These are phyloP conservation scores for Phytopythium mirpurense DNA, from an alignment of 352 stramenopile species.

Conservation along the genomic window DNA sequence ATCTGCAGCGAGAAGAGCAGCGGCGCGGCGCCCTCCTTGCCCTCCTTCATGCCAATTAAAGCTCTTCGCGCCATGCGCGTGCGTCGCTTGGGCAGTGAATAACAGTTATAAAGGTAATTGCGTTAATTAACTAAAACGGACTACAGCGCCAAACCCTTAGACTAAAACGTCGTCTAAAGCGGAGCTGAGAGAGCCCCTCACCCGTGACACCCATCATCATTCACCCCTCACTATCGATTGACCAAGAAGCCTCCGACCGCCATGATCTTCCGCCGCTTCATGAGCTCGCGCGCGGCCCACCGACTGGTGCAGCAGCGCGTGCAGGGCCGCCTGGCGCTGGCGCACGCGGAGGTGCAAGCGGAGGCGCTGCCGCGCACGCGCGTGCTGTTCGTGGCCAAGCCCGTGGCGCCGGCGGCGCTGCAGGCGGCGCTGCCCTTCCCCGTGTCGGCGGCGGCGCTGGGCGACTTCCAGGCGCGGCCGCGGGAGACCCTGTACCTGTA, in stretches of 20 bases:
- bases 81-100: too few relatives aligned
- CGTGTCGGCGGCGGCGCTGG: constrained; percentile 54
- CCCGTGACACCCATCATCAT: constrained; percentile 1
- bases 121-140: too few relatives aligned
- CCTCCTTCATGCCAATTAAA: neutral
- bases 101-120: too few relatives aligned
- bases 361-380: constrained; percentile 24
- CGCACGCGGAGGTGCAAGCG: constrained; percentile 5
- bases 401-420: constrained; percentile 15
- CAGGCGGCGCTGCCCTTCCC: constrained; percentile 50
- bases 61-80: too few relatives aligned
- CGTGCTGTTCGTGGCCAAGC: constrained; percentile 49
- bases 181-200: too few relatives aligned
- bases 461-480: constrained; percentile 59
- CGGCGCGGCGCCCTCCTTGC: neutral
- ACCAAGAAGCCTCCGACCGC: too few relatives aligned
- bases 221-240: too few relatives aligned
- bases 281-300: constrained; percentile 40
- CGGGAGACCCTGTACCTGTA: constrained; percentile 76
- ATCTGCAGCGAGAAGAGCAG: constrained; percentile 46
- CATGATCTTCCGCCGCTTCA: constrained; percentile 34
- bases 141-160: too few relatives aligned
- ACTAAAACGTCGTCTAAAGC: too few relatives aligned
- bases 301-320: constrained; percentile 65
- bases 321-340: constrained; percentile 38